Conservation (phyloP, 2,329 filamentous ascomycete genomes). For the Epichloe uncinata region DNA sequence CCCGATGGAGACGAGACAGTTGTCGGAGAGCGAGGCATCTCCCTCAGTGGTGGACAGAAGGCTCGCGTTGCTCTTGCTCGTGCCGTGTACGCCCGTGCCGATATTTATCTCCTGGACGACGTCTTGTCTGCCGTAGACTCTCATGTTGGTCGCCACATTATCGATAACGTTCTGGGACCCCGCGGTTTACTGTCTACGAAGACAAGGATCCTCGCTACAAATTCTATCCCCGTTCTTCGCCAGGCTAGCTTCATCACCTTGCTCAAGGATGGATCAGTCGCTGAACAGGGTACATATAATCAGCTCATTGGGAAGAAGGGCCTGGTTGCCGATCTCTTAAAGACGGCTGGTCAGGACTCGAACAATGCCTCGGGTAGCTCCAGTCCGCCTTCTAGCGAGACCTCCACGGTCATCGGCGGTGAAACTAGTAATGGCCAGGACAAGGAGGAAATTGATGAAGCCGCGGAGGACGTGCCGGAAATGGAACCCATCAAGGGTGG, state of each 20-base stretch:
- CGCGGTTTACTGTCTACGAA: conserved; percentile 73
- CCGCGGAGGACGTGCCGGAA: conserved; percentile 62
- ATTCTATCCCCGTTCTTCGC: conserved; percentile 80
- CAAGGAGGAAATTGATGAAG: conserved; percentile 59
- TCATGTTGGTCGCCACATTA: conserved; percentile 88
- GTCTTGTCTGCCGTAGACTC: conserved; percentile 95
- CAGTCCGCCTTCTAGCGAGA: conserved; percentile 35
- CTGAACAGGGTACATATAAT: conserved; percentile 80
- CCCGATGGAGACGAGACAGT: conserved; percentile 95
- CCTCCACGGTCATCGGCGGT: conserved; percentile 42
- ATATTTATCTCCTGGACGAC: conserved; percentile 90
- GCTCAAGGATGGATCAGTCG: conserved; percentile 67
- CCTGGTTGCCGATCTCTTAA: conserved; percentile 72
- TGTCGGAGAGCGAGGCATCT: conserved; percentile 93
- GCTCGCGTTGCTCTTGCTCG: conserved; percentile 82
- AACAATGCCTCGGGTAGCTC: conserved; percentile 30
- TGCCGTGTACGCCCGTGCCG: conserved; percentile 92
- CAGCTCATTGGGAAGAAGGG: conserved; percentile 92
- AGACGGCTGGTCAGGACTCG: conserved; percentile 52
- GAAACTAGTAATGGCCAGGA: conserved; percentile 35
- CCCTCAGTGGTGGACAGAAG: conserved; percentile 90
- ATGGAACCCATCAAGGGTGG: conserved; percentile 59
- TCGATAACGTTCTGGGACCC: conserved; percentile 81
- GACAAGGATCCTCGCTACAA: conserved; percentile 86
- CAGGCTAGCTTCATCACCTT: conserved; percentile 84